Evolutionary conservation across 768 basidiomycete species (phyloP).

Genomic region (Trametes maxima): DNA sequence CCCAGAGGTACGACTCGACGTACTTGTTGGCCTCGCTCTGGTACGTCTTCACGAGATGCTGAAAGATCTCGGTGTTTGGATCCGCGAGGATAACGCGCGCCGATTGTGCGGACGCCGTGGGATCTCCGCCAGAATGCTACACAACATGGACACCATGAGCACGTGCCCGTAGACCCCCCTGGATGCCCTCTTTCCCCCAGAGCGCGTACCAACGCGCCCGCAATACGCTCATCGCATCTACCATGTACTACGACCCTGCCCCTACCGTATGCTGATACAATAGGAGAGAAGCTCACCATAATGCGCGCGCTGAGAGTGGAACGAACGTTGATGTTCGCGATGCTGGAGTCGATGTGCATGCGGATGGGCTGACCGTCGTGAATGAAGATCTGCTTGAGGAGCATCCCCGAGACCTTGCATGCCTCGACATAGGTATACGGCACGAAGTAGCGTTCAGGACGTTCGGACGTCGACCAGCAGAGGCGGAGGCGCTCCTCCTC

Average conservation of each 20-base stretch:
- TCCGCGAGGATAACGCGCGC: slow-evolving; percentile 81
- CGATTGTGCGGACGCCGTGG: slow-evolving; percentile 65
- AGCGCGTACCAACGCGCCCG: no score
- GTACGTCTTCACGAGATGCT: slow-evolving; percentile 70
- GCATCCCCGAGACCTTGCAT: slow-evolving; percentile 77
- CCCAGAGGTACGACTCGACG: slow-evolving; percentile 82
- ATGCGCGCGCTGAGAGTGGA: slow-evolving; percentile 68
- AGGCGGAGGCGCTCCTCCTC: slow-evolving; percentile 77
- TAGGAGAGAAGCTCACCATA: slow-evolving; percentile 47
- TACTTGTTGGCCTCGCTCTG: slow-evolving; percentile 73
- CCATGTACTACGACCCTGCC: not conserved
- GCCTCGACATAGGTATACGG: slow-evolving; percentile 83
- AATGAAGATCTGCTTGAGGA: slow-evolving; percentile 75
- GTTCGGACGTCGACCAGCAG: slow-evolving; percentile 69
- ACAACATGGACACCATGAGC: slow-evolving; percentile 2
- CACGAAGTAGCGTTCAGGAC: slow-evolving; percentile 77
- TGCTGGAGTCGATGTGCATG: slow-evolving; percentile 82
- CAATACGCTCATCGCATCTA: no score
- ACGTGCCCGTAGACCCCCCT: not conserved
- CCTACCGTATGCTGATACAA: not conserved
- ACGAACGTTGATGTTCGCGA: slow-evolving; percentile 76
- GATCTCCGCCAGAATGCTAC: slow-evolving; percentile 85
- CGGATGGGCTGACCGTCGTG: slow-evolving; percentile 64
- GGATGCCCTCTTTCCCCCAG: no score
- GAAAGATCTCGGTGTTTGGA: slow-evolving; percentile 75